Conservation (phyloP, 495 filamentous ascomycete species). For the Penicillium daleae region DNA sequence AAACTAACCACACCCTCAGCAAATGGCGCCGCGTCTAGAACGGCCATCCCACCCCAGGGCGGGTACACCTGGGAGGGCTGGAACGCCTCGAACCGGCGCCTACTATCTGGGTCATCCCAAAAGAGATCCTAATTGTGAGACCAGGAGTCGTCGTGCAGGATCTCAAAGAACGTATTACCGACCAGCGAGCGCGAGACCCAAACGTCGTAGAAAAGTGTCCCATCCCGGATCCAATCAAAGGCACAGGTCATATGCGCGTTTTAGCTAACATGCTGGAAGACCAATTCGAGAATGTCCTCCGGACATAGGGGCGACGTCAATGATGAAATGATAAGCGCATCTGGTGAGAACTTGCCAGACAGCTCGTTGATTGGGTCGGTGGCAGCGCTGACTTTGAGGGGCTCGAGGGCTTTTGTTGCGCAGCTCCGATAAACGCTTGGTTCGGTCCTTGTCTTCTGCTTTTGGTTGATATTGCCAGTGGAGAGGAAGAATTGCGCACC, state of each 20-base stretch:
- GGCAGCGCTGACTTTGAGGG: conserved; percentile 24
- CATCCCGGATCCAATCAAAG: conserved; percentile 54
- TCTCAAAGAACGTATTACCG: conserved; percentile 55
- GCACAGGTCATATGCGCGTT: conserved; percentile 56
- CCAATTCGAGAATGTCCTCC: conserved; percentile 44
- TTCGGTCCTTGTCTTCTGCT: conserved; percentile 32
- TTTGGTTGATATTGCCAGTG: conserved; percentile 39
- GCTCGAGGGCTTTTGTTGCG: conserved; percentile 51
- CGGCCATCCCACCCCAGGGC: conserved; percentile 56
- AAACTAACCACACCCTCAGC: conserved; percentile 40
- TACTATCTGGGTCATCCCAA: conserved; percentile 20
- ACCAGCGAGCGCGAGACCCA: conserved; percentile 43
- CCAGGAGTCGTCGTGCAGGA: conserved; percentile 50
- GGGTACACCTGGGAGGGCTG: conserved; percentile 58
- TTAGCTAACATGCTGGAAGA: conserved; percentile 47
- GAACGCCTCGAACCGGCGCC: conserved; percentile 24
- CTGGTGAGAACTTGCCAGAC: conserved; percentile 17
- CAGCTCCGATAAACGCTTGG: conserved; percentile 44
- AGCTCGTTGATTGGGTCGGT: conserved; percentile 14
- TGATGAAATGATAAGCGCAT: conserved; percentile 51
- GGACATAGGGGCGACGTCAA: conserved; percentile 45
- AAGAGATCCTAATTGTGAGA: conserved; percentile 48
- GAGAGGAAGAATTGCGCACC: conserved; percentile 40
- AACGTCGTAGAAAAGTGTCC: conserved; percentile 52
- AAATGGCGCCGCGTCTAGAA: conserved; percentile 38